A percentile compares a stretch with the other conserved stretches of the same genome.
Conservation (phyloP, 306 rosid species). For the Cyclanthera cordifolia region DNA sequence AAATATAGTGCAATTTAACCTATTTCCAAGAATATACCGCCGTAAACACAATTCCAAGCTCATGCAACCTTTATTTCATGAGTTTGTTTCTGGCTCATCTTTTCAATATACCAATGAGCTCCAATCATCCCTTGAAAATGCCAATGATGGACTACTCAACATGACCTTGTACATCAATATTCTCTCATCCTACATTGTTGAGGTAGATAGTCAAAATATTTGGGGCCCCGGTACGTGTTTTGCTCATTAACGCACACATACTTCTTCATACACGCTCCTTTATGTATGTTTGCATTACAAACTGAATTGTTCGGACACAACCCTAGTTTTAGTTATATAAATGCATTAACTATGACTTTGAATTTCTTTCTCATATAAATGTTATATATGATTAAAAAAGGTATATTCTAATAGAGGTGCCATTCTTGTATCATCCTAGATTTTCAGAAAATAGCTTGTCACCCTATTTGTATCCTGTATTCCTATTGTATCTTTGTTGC, state of each 20-base stretch:
- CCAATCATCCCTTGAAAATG: constrained; percentile 61
- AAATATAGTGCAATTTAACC: constrained; percentile 62
- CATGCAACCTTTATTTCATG: constrained; percentile 84
- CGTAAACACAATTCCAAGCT: constrained; percentile 58
- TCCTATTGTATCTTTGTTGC: not conserved
- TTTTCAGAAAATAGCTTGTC: not conserved
- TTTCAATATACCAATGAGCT: constrained; percentile 49
- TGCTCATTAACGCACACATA: not conserved
- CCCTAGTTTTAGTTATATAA: too few relatives aligned
- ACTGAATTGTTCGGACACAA: not conserved
- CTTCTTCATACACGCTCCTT: not conserved
- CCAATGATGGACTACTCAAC: constrained; percentile 59
- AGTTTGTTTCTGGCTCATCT: constrained; percentile 80
- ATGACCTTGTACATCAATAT: constrained; percentile 65
- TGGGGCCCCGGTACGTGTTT: constrained; percentile 73
- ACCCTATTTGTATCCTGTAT: not conserved
- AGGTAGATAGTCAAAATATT: constrained; percentile 52
- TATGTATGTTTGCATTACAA: not conserved
- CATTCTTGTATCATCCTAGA: not conserved
- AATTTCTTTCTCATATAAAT: not conserved
- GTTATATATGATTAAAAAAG: not conserved
- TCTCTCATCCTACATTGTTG: constrained; percentile 81
- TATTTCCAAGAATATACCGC: constrained; percentile 68
- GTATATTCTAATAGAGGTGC: not conserved
- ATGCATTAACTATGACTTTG: not conserved